Evolutionary conservation across 2,329 filamentous ascomycete species (phyloP).

Genomic region (Xylariaceae sp.): DNA sequence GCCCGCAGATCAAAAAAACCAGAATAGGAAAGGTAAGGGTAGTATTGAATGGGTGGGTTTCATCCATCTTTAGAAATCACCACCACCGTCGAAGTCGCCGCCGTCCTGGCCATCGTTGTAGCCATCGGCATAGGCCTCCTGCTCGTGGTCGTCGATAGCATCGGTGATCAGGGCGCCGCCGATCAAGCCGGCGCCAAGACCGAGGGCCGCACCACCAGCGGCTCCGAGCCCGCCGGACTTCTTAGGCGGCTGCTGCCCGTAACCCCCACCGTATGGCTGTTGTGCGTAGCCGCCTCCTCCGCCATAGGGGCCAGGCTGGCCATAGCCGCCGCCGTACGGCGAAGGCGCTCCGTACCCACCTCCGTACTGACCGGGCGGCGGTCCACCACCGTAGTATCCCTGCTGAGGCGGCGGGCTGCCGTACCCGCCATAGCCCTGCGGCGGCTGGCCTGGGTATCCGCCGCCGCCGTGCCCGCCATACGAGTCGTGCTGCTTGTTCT

Average conservation of each 20-base stretch:
- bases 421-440: slow-evolving; percentile 43
- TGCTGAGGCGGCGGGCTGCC: slow-evolving; percentile 38
- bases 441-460: slow-evolving; percentile 40
- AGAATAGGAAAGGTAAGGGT: too few species aligned
- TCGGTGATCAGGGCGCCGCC: slow-evolving; percentile 76
- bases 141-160: slow-evolving; percentile 67
- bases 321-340: slow-evolving; percentile 47
- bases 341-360: slow-evolving; percentile 37
- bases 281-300: slow-evolving; percentile 42
- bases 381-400: slow-evolving; percentile 38
- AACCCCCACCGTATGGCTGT: slow-evolving; percentile 21
- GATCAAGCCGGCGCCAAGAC: slow-evolving; percentile 79
- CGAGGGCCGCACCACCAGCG: slow-evolving; percentile 75
- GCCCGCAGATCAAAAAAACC: too few species aligned
- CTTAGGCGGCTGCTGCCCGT: slow-evolving; percentile 41
- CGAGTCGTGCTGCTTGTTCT: slow-evolving; percentile 40
- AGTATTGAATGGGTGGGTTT: too few species aligned
- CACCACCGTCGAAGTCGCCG: slow-evolving; percentile 42
- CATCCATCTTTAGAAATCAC: slow-evolving; percentile 46
- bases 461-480: slow-evolving; percentile 40
- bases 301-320: slow-evolving; percentile 26
- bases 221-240: slow-evolving; percentile 66
- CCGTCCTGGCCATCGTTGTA: slow-evolving; percentile 49
- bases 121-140: slow-evolving; percentile 62
- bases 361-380: slow-evolving; percentile 45